Base-by-base conservation (phyloP, 768 basidiomycete genomes). In the Polyporus arcularius region DNA sequence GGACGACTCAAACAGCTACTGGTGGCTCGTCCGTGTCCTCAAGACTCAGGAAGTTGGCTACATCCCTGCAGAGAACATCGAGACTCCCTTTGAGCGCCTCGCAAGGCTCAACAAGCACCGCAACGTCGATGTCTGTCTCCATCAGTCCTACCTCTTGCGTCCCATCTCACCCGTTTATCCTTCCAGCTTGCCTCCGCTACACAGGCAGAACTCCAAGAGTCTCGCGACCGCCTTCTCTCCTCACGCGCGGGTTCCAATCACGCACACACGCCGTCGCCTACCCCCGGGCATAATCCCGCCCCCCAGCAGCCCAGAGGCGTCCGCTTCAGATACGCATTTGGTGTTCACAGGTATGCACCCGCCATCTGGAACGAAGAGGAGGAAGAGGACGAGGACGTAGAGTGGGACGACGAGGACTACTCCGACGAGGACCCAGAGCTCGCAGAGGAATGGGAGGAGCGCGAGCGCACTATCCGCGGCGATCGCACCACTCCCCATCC, bases 21-120 rank as follows among this genome's bases (percentile, higher is more conserved):
- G 97, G 97, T 98, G 97, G 97, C 90, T 98, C 52, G 96, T 99
- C 8, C 86, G 95, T 49, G 97, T 99, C 9, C 87, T 99, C 64
- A 98, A 98, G 78, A 98, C 96, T 8, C 95, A 98, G 74, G 95
- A 97, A 69, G 94, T 99, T 15, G 97, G 97, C 0, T 99, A 99
- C 73, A 98, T 99, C 52, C 97, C 97, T 16, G 97, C 97, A 0
- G 97, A 99, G 77, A 98, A 98, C 73, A 98, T 99, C 66, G 97
- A 99, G 74, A 99, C 97, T 0, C 97, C 97, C 0, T 97, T 94
- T 68, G 97, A 99, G 72, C 84, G 97, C 39, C 83, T 98, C 6
- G 97, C 97, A 0, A 80, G 97, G 58, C 80, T 98, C 57, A 98
- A 99, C 78, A 98, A 98, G 72, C 94, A 97, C 71, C 83, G 96